phyloP scores from a whole-genome alignment of 805 yeast genomes.

The Candida orba region DNA sequence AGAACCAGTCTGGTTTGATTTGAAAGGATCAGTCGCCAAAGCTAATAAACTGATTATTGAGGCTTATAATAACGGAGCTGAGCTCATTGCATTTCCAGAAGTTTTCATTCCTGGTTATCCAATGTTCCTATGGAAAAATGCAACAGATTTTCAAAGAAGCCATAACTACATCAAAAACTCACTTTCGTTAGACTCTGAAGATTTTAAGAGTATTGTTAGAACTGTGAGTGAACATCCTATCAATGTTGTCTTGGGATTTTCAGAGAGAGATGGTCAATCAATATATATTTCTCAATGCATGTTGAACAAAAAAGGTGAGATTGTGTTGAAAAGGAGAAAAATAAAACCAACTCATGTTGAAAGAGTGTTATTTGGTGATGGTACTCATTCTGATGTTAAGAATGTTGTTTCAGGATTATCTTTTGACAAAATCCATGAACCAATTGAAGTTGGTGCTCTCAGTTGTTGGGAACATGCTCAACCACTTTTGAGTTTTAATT shows the following conservation, averaged over 20 bases:
- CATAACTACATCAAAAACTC: background rate
- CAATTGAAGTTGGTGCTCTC: background rate
- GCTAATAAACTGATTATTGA: conserved; percentile 10
- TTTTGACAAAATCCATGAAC: background rate
- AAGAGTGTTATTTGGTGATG: conserved; percentile 5
- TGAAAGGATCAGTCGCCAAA: conserved; percentile 13
- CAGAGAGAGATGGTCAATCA: background rate
- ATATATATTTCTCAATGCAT: conserved; percentile 1
- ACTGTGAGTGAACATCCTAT: background rate
- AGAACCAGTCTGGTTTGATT: conserved; percentile 14
- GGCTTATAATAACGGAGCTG: conserved; percentile 13
- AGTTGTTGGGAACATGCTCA: background rate
- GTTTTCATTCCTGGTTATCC: conserved; percentile 8
- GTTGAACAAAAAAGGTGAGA: conserved; percentile 1
- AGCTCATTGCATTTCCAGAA: conserved; percentile 19
- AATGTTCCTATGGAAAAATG: background rate
- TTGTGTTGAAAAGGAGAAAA: conserved; percentile 15
- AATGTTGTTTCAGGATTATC: background rate
- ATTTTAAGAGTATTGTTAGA: no score
- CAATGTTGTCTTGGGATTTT: background rate
- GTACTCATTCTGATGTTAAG: background rate
- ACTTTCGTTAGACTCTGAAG: background rate
- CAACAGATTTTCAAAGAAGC: background rate
- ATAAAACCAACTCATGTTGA: conserved; percentile 21
- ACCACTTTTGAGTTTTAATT: background rate